These are phyloP conservation scores for Ormosia semicastrata DNA, from an alignment of 306 rosid species.

Conservation along the genomic window DNA sequence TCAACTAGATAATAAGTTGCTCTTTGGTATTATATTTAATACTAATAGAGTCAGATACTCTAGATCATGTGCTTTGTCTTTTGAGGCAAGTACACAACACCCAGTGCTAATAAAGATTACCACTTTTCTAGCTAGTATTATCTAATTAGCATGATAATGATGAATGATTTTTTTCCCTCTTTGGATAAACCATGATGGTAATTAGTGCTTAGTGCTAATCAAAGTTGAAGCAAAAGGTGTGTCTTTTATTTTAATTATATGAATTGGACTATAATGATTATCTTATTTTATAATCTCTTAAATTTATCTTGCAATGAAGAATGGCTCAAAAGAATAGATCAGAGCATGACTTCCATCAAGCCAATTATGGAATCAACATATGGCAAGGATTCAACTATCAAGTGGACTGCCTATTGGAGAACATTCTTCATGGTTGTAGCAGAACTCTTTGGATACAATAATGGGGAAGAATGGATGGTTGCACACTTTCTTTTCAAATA, in stretches of 20 bases:
- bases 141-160: conserved; percentile 17
- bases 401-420: no score
- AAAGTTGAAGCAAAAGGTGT: not conserved
- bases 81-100: not conserved
- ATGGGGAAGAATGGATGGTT: no score
- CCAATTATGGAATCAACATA: no score
- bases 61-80: not conserved
- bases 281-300: not conserved
- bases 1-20: not conserved
- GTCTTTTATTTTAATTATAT: not conserved
- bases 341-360: no score
- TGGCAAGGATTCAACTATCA: no score
- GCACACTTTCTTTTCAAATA: no score
- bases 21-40: not conserved
- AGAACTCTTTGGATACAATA: no score
- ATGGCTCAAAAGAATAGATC: no score
- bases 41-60: not conserved
- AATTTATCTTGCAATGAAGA: no score
- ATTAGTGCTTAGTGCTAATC: not conserved
- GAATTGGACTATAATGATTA: not conserved
- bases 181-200: not conserved
- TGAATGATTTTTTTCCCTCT: not conserved
- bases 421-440: no score
- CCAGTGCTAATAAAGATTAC: not conserved
- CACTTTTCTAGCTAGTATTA: not conserved